Conservation (phyloP, 805 yeast genomes). For the Candida sphagnicola region DNA sequence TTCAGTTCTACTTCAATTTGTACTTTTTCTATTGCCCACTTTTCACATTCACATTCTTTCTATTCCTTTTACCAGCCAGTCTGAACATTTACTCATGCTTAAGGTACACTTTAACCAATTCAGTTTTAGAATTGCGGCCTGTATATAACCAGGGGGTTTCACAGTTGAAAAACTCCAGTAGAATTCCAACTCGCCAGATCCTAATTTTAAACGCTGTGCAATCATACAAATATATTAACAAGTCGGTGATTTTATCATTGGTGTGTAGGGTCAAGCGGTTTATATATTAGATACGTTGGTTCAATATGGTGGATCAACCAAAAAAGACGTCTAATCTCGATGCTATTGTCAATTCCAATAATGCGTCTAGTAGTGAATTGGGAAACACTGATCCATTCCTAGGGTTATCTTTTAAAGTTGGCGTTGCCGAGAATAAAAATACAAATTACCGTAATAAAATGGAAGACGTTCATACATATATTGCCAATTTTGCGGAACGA, state of each 20-base stretch:
- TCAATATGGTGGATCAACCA: neutral
- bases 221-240: neutral
- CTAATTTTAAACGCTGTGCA: no score
- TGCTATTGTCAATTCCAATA: neutral
- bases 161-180: no score
- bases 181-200: no score
- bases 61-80: no score
- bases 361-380: neutral
- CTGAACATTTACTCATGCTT: no score
- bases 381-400: constrained; percentile 40
- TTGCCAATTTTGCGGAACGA: constrained; percentile 87
- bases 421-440: constrained; percentile 90
- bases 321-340: neutral
- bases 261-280: neutral
- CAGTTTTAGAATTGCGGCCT: no score
- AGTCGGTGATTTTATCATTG: neutral
- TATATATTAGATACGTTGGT: neutral
- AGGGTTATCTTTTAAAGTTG: constrained; percentile 72
- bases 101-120: no score
- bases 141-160: no score
- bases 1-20: no score
- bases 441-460: constrained; percentile 75
- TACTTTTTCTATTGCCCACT: no score
- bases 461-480: constrained; percentile 96
- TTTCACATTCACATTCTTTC: no score